Evolutionary conservation across 805 yeast species (phyloP), one percentile per base, ranked within the genome.

Genomic region (Ogataea chonburiensis): DNA sequence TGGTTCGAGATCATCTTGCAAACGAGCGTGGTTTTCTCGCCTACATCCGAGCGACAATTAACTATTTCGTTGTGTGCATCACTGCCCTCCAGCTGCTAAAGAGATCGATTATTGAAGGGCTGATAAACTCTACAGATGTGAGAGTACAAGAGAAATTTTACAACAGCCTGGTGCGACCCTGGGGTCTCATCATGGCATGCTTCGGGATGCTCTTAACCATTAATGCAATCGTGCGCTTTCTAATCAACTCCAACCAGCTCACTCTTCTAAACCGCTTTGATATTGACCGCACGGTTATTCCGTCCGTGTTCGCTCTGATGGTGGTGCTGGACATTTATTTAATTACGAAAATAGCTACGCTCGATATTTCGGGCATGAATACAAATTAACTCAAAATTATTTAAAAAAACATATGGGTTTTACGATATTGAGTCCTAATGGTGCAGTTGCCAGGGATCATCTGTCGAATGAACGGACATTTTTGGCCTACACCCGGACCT

Each of bases 391-490:
- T 21, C 11, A 27, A 23, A 31, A 14, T 7, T 12, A n/a, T 23
- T 23, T 31, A 11, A 5, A 8, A 17, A 10, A n/a, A 18, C 14
- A 13, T n/a, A 37, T 31, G 35, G 24, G 17, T 5, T 13, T 15
- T 19, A 19, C 28, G 8, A 14, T 30, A 5, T 7, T 37, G 9
- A 25, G 35, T n/a, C 23, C 31, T 6, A 65, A 66, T 24, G 75
- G 73, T 0, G 59, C 75, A 0, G 72, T 67, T 10, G 78, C 79
- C 1, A 61, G 81, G 52, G 81, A 75, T 49, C 79, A 75, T 46
- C 42, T 78, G 61, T 79, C 85, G 6, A 77, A 77, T 46, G 84
- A 79, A 46, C 58, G 85, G 42, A 78, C 84, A 1, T 68, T 71
- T 24, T 53, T 79, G 8, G 82, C 84, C 0, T 79, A 81, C 73